These are phyloP conservation scores for Paramecium tetraurelia DNA, from an alignment of 73 alveolate species.

Conservation along the genomic window DNA sequence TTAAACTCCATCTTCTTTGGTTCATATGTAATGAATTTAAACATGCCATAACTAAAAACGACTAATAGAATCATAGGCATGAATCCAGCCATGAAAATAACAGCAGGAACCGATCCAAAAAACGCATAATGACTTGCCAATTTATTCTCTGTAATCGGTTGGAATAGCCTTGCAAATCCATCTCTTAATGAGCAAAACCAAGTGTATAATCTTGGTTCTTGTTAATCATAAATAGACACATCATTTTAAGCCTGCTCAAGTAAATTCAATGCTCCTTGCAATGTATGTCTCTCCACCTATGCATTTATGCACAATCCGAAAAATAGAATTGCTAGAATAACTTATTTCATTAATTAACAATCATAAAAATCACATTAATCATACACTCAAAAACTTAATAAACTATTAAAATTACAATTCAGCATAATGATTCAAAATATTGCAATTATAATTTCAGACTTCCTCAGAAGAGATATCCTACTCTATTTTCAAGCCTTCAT, in stretches of 20 bases:
- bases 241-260: neutral
- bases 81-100: neutral
- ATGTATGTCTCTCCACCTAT: neutral
- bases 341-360: neutral
- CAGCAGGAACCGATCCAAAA: neutral
- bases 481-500: too few relatives aligned
- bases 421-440: too few relatives aligned
- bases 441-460: too few relatives aligned
- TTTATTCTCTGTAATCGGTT: neutral
- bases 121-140: neutral
- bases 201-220: neutral
- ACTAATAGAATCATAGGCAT: neutral
- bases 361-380: neutral
- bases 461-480: too few relatives aligned
- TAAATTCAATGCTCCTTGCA: conserved; percentile 23
- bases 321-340: neutral
- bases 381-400: neutral
- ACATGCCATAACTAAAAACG: conserved; percentile 14
- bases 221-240: neutral
- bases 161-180: neutral
- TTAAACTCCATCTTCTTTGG: neutral
- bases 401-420: neutral
- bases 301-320: neutral
- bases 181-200: neutral
- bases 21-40: neutral